Conservation (phyloP, 2,329 filamentous ascomycete species). For the Allantophomopsis cytisporea region DNA sequence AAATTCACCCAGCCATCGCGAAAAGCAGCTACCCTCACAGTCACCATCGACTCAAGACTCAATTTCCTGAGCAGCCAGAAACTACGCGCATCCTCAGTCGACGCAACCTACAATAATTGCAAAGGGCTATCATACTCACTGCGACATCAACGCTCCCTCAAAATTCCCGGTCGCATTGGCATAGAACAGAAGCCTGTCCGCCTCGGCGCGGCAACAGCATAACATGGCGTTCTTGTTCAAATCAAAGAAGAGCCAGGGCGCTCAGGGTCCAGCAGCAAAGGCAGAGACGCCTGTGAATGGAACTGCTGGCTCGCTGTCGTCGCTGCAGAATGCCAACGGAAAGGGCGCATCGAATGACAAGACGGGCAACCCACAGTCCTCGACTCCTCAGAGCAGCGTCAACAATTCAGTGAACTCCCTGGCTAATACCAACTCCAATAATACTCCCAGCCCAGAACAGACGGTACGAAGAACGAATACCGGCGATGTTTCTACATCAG, state of each 20-base stretch:
- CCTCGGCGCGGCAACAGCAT: slow-evolving; percentile 5
- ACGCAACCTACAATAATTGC: not conserved
- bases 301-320: slow-evolving; percentile 24
- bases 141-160: not conserved
- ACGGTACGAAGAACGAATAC: too few relatives aligned
- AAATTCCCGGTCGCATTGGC: slow-evolving; percentile 6
- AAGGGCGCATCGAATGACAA: slow-evolving; percentile 37
- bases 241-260: slow-evolving; percentile 61
- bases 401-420: slow-evolving; percentile 52
- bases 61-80: too few relatives aligned
- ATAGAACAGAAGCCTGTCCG: slow-evolving; percentile 11
- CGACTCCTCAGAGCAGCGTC: slow-evolving; percentile 43
- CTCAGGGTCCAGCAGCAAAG: slow-evolving; percentile 4
- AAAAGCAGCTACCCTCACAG: too few relatives aligned
- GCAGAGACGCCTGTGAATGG: slow-evolving; percentile 10
- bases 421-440: slow-evolving; percentile 13
- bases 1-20: too few relatives aligned
- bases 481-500: too few relatives aligned
- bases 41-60: too few relatives aligned
- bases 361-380: slow-evolving; percentile 41
- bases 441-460: slow-evolving; percentile 24
- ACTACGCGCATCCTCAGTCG: too few relatives aligned
- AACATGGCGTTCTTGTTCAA: slow-evolving; percentile 73
- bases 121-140: not conserved
- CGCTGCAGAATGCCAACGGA: slow-evolving; percentile 32